phyloP scores from a whole-genome alignment of 2,329 filamentous ascomycete genomes.

The Claviceps sp. region DNA sequence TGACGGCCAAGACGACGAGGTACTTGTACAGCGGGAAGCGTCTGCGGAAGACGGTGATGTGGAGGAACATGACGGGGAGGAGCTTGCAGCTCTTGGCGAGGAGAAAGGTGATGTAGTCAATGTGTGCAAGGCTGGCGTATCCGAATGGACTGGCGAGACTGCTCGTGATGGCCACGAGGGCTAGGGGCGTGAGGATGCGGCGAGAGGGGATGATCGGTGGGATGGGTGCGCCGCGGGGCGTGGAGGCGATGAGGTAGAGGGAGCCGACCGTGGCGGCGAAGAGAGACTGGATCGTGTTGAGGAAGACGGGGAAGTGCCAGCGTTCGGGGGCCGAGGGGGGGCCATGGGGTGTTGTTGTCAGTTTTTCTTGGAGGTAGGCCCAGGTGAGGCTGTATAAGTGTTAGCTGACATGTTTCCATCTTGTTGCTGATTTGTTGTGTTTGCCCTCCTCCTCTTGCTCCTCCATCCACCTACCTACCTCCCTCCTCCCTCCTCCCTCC shows the following conservation, averaged over 20 bases:
- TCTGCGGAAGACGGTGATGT: constrained; percentile 81
- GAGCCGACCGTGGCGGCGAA: constrained; percentile 77
- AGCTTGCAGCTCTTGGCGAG: constrained; percentile 97
- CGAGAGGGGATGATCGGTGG: constrained; percentile 64
- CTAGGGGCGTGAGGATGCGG: constrained; percentile 61
- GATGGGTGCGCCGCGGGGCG: constrained; percentile 27
- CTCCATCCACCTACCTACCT: background rate
- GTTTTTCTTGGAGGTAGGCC: constrained; percentile 92
- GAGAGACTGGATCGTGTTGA: constrained; percentile 89
- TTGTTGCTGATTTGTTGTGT: background rate
- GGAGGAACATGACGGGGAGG: constrained; percentile 94
- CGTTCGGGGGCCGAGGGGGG: constrained; percentile 50
- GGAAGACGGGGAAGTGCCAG: constrained; percentile 87
- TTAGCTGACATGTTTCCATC: background rate
- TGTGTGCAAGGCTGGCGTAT: constrained; percentile 81
- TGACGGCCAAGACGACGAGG: constrained; percentile 80
- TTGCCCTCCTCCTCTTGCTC: background rate
- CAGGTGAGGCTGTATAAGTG: constrained; percentile 58
- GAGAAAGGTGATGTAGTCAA: constrained; percentile 97
- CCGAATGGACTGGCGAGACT: constrained; percentile 91
- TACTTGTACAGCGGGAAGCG: constrained; percentile 95
- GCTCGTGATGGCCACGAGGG: constrained; percentile 75
- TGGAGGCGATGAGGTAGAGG: constrained; percentile 61
- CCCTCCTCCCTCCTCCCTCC: background rate
- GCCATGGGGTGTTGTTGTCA: constrained; percentile 84